A percentile compares a stretch with the other conserved stretches of the same genome.
Evolutionary conservation across 164 flowering plant genomes (phyloP).

Genomic region (Brasenia schreberi): DNA sequence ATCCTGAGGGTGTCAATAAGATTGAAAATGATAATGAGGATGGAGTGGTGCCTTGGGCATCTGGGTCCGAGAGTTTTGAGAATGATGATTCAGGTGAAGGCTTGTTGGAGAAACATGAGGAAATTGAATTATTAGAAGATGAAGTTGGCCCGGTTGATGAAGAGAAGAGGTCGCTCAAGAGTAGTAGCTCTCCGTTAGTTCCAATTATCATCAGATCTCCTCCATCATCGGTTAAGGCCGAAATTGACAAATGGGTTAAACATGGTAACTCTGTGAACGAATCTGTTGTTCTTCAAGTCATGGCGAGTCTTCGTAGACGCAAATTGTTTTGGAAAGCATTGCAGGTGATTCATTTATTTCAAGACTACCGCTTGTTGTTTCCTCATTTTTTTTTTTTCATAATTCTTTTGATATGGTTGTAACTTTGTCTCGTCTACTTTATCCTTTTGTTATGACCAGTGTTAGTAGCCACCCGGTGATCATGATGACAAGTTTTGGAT

Average conservation of each 20-base stretch:
- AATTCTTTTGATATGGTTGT: not conserved
- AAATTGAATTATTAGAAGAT: constrained; percentile 19
- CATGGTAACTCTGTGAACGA: constrained; percentile 43
- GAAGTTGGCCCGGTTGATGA: constrained; percentile 13
- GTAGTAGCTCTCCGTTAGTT: constrained; percentile 16
- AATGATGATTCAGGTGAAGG: constrained; percentile 25
- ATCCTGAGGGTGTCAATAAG: constrained; percentile 6
- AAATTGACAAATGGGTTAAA: constrained; percentile 44
- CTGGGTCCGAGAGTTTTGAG: constrained; percentile 35
- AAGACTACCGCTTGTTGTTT: not conserved
- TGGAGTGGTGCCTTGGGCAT: constrained; percentile 24
- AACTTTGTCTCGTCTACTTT: not conserved
- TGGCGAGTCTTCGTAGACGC: constrained; percentile 38
- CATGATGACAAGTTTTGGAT: not conserved
- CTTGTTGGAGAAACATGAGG: constrained; percentile 16
- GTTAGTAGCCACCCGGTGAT: not conserved
- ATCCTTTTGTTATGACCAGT: not conserved
- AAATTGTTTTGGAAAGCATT: constrained; percentile 47
- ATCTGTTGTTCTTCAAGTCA: constrained; percentile 20
- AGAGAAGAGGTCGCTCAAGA: constrained; percentile 3
- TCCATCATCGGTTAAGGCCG: constrained; percentile 15
- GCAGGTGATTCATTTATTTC: constrained; percentile 34
- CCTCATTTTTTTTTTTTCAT: not conserved
- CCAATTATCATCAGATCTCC: constrained; percentile 25
- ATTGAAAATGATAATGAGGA: not conserved